These are phyloP conservation scores for Pythium volutum DNA, from an alignment of 352 stramenopile species.

Conservation along the genomic window DNA sequence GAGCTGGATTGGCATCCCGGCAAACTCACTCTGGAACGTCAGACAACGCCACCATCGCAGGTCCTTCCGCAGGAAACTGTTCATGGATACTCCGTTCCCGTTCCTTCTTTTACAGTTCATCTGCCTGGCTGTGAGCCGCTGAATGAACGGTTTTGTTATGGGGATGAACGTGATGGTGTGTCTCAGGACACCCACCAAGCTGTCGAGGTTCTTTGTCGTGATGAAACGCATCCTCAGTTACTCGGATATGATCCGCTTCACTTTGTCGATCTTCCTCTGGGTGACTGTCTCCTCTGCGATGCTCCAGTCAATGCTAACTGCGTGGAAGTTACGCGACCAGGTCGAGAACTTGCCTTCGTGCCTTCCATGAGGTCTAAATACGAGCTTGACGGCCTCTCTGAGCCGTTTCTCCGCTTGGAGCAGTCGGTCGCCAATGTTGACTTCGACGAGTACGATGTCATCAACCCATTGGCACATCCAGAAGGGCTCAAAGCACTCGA, in stretches of 20 bases:
- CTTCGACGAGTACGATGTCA: slow-evolving; percentile 18
- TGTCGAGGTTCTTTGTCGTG: slow-evolving; percentile 3
- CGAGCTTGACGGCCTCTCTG: slow-evolving; percentile 11
- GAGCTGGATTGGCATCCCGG: slow-evolving; percentile 4
- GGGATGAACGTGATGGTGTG: slow-evolving; percentile 20
- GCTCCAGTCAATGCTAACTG: neutral
- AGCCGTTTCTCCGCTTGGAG: slow-evolving; percentile 12
- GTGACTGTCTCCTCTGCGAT: neutral
- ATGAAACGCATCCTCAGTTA: neutral
- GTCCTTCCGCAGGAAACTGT: slow-evolving; percentile 8
- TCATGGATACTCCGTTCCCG: neutral
- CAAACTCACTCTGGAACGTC: slow-evolving; percentile 16
- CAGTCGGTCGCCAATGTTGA: slow-evolving; percentile 10
- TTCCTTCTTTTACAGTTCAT: neutral
- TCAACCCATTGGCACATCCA: slow-evolving; percentile 21
- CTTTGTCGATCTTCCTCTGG: slow-evolving; percentile 17
- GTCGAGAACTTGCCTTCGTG: slow-evolving; percentile 17
- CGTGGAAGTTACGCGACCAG: slow-evolving; percentile 10
- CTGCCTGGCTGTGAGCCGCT: slow-evolving; percentile 8
- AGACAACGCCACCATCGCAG: slow-evolving; percentile 8
- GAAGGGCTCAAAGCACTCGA: neutral
- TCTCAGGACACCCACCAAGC: slow-evolving; percentile 12
- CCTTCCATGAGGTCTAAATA: slow-evolving; percentile 11
- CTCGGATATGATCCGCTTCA: slow-evolving; percentile 1
- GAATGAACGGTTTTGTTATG: slow-evolving; percentile 16